Percentiles rank a stretch among this genome's conserved stretches.
Evolutionary conservation across 1,284 basidiomycete genomes (phyloP).

Genomic region (Porphyrellus sp.): DNA sequence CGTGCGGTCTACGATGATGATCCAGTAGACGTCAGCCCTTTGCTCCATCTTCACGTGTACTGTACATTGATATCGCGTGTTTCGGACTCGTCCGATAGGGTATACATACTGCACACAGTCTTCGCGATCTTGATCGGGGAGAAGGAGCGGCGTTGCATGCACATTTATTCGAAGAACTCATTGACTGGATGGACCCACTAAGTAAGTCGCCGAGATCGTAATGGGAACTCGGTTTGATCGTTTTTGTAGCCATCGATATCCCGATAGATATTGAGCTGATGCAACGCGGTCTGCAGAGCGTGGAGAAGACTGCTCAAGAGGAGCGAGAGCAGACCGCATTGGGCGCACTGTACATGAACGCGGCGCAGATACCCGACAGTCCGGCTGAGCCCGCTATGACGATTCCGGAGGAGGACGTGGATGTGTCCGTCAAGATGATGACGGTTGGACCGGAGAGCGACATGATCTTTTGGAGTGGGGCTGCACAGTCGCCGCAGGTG

Average conservation of each 20-base stretch:
- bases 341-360: slow-evolving; percentile 65
- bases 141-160: slow-evolving; percentile 79
- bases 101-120: slow-evolving; percentile 58
- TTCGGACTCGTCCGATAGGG: slow-evolving; percentile 51
- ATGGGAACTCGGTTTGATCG: slow-evolving; percentile 14
- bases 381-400: slow-evolving; percentile 64
- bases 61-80: slow-evolving; percentile 53
- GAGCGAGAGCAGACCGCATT: slow-evolving; percentile 74
- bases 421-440: slow-evolving; percentile 61
- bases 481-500: slow-evolving; percentile 35
- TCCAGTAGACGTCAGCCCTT: slow-evolving; percentile 68
- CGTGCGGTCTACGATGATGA: slow-evolving; percentile 83
- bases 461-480: slow-evolving; percentile 55
- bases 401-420: slow-evolving; percentile 65
- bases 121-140: slow-evolving; percentile 79
- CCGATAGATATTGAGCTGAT: slow-evolving; percentile 51
- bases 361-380: slow-evolving; percentile 67
- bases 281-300: slow-evolving; percentile 60
- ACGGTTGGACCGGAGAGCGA: slow-evolving; percentile 66
- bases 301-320: slow-evolving; percentile 66
- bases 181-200: slow-evolving; percentile 77
- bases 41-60: slow-evolving; percentile 44
- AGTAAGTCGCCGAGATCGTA: slow-evolving; percentile 44
- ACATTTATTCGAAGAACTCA: slow-evolving; percentile 74
- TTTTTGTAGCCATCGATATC: slow-evolving; percentile 55